phyloP scores from a whole-genome alignment of 2,329 filamentous ascomycete species.

The Trichoderma hamatum region DNA sequence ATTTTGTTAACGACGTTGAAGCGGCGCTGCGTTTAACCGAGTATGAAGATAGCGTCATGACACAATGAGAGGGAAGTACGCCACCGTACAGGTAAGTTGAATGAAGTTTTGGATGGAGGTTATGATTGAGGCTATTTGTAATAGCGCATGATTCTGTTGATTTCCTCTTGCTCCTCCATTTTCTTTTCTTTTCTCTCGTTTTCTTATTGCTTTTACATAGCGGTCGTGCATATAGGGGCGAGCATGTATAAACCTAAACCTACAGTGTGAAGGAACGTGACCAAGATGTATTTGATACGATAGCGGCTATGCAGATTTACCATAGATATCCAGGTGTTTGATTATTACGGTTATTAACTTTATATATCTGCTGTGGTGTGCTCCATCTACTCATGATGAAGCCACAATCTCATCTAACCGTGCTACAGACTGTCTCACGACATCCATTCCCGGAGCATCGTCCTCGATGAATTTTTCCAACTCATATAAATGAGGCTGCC shows the following conservation, averaged over 20 bases:
- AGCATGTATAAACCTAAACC: slow-evolving; percentile 22
- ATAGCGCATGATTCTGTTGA: background rate
- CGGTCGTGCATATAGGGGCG: slow-evolving; percentile 14
- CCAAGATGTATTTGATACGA: slow-evolving; percentile 22
- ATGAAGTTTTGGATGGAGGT: slow-evolving; percentile 9
- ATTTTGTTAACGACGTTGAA: slow-evolving; percentile 82
- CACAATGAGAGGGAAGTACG: background rate
- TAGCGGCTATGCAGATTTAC: slow-evolving; percentile 9
- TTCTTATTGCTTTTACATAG: slow-evolving; percentile 19
- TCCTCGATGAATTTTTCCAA: slow-evolving; percentile 39
- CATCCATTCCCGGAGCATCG: slow-evolving; percentile 34
- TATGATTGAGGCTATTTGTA: slow-evolving; percentile 3
- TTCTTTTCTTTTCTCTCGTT: background rate
- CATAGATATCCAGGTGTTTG: slow-evolving; percentile 23
- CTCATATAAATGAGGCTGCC: slow-evolving; percentile 38
- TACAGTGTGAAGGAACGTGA: slow-evolving; percentile 11
- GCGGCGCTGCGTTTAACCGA: slow-evolving; percentile 84
- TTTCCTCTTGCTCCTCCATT: background rate
- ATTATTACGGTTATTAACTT: background rate
- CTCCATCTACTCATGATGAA: background rate
- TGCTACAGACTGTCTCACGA: slow-evolving; percentile 33
- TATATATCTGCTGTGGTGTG: background rate
- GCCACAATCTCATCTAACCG: slow-evolving; percentile 34
- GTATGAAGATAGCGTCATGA: slow-evolving; percentile 57
- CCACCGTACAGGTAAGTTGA: background rate